phyloP scores from a whole-genome alignment of 345 rosid species.

The Linum lewisii region DNA sequence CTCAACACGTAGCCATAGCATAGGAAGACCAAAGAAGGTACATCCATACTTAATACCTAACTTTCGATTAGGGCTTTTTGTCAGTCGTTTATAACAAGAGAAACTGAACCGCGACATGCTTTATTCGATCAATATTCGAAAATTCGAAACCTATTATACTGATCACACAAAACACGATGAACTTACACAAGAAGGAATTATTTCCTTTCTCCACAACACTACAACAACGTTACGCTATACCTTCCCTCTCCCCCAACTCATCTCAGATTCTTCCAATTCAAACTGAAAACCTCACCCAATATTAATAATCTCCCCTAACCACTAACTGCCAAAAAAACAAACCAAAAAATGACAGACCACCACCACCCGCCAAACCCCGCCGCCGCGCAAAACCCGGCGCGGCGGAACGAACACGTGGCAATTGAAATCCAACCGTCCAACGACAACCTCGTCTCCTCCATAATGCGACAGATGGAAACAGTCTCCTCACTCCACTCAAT shows the following conservation, averaged over 20 bases:
- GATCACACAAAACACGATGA: not conserved
- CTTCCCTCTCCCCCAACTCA: not conserved
- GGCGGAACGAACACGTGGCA: not conserved
- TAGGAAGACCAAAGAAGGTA: no score
- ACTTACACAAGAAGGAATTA: not conserved
- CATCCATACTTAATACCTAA: no score
- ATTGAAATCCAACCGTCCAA: not conserved
- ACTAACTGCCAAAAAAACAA: not conserved
- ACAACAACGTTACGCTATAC: not conserved
- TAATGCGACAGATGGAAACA: slow-evolving; percentile 30
- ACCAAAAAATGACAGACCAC: not conserved
- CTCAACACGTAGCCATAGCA: no score
- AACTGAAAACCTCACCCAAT: no score
- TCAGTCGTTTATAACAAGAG: no score
- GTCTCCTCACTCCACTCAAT: slow-evolving; percentile 23
- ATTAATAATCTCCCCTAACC: no score
- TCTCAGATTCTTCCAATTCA: not conserved
- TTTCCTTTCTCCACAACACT: not conserved
- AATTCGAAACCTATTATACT: no score
- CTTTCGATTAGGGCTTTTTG: no score
- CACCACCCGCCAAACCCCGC: not conserved
- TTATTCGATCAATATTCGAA: no score
- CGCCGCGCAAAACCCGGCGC: not conserved
- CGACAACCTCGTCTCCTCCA: slow-evolving; percentile 17
- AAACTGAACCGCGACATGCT: no score